Base-by-base conservation (phyloP, 257 asterid genomes). In the Vinca minor region DNA sequence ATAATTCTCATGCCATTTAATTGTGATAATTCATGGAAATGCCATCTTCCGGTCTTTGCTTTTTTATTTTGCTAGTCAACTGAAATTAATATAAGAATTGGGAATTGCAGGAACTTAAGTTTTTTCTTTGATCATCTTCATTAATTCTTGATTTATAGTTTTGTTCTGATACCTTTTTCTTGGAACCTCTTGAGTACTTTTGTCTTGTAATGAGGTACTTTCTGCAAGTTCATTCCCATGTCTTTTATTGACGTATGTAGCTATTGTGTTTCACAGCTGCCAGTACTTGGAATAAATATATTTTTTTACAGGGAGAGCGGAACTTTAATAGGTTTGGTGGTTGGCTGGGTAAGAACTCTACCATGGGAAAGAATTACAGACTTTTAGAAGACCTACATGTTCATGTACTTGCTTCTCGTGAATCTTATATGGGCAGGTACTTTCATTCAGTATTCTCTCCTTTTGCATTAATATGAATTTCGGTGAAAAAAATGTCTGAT, bases 301-400 rank as follows among this genome's bases (percentile, higher is more conserved):
- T 31, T 31, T 8, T 54, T 70, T 66, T 74, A 57, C 80, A 93
- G 99, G 97, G 99, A 29, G 99, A 89, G 65, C 95, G 88, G 73
- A 89, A 89, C 81, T 93, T 68, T 79, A 93, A 84, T 71, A 85
- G 97, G 64, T 93, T 93, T 83, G 99, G 96, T 75, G 96, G 99
- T 47, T 93, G 99, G 99, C 84, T 93, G 61, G 99, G 99, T 42
- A 93, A 93, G 83, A 93, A 93, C 78, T 93, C 97, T 26, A 93
- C 95, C 9, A 76, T 71, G 82, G 92, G 94, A 47, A 89, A 93
- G 77, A 87, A 87, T 73, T 79, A 84, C 82, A 77, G 96, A 68
- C 90, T 92, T 64, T 69, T 92, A 78, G 98, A 92, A 77, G 96
- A 89, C 71, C 77, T 89, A 69, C 98, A 87, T 74, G 91, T 89